Conservation (phyloP, 1,139 yeast species). For the Kodamaea fungicola region DNA sequence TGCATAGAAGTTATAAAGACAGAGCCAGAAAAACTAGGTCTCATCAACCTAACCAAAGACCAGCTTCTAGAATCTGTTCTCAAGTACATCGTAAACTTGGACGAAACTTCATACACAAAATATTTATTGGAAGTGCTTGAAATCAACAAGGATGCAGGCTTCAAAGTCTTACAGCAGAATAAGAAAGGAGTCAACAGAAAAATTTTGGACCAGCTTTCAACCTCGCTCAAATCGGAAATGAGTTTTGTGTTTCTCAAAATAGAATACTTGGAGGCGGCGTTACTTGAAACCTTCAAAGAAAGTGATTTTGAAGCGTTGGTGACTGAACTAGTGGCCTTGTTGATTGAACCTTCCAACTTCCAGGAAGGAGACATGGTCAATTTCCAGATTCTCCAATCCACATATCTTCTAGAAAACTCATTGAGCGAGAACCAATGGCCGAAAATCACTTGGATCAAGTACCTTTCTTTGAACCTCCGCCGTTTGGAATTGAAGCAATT, state of each 20-base stretch:
- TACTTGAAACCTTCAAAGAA: constrained; percentile 14
- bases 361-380: constrained; percentile 20
- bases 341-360: constrained; percentile 9
- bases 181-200: constrained; percentile 25
- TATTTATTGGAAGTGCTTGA: constrained; percentile 30
- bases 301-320: constrained; percentile 12
- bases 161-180: constrained; percentile 29
- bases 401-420: constrained; percentile 30
- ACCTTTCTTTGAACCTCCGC: constrained; percentile 21
- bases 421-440: constrained; percentile 34
- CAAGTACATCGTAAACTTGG: constrained; percentile 7
- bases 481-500: constrained; percentile 28
- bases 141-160: constrained; percentile 25
- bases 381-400: constrained; percentile 23
- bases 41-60: constrained; percentile 1
- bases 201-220: constrained; percentile 30
- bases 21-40: neutral
- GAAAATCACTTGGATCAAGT: constrained; percentile 38
- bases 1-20: constrained; percentile 7
- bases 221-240: constrained; percentile 16
- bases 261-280: constrained; percentile 34
- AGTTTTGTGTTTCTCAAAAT: constrained; percentile 30
- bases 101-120: constrained; percentile 23
- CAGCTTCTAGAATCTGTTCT: constrained; percentile 6
- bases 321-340: constrained; percentile 10